Evolutionary conservation across 1,284 basidiomycete species (phyloP), one percentile per base, ranked within the genome.

Genomic region (Jaminaea rosea): DNA sequence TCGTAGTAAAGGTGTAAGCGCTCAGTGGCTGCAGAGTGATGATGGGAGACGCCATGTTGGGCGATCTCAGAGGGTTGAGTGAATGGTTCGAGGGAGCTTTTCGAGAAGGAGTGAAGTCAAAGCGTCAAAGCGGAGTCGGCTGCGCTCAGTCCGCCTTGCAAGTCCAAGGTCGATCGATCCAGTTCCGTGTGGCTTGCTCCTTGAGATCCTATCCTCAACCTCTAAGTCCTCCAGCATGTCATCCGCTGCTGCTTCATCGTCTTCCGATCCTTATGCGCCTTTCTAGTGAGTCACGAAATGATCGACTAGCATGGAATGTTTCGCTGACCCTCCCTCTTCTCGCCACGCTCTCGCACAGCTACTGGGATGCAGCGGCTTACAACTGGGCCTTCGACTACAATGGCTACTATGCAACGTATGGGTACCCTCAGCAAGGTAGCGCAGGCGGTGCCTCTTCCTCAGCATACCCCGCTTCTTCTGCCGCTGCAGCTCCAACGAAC

Each of bases 1-100:
- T 91, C 28, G 87, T 89, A 81, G 87, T 88, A 76, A 88, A 88
- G 10, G 87, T 88, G 69, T 87, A 88, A 69, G 88, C 87, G 31
- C 86, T 87, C n/a, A 88, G 79, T 0, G 86, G 86, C 60, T 87
- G 87, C 10, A 55, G 58, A 13, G 62, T 66, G 1, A 68, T 44
- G n/a, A 63, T 68, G 13, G 39, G 39, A 11, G 39, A 42, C 19
- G 39, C 24, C 39, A 42, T 42, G 3, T 5, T 21, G 3, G 39
- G 8, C 9, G 29, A 31, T 31, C n/a, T n/a, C n/a, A n/a, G n/a
- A n/a, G n/a, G n/a, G n/a, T n/a, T n/a, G n/a, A n/a, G n/a, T n/a
- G n/a, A n/a, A n/a, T n/a, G n/a, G n/a, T n/a, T n/a, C n/a, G n/a
- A n/a, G n/a, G n/a, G n/a, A n/a, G n/a, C n/a, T n/a, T n/a, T n/a